Evolutionary conservation across 768 basidiomycete species (phyloP).

Genomic region (Polyporus arcularius): DNA sequence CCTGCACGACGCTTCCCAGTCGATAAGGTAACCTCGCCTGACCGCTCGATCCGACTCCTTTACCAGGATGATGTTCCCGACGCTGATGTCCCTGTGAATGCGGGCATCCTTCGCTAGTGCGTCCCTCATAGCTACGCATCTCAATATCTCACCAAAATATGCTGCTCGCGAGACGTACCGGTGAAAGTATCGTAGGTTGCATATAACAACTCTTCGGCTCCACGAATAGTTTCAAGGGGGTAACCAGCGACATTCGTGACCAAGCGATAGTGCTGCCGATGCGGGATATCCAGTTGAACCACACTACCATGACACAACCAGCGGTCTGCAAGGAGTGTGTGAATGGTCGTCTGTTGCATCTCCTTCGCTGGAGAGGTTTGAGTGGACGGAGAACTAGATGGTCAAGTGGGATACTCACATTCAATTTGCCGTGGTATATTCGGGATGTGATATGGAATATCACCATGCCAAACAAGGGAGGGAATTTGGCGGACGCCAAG

Average conservation of each 20-base stretch:
- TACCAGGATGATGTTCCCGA: constrained; percentile 10
- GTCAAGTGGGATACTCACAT: not conserved
- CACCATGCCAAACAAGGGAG: constrained; percentile 2
- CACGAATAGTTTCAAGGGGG: not conserved
- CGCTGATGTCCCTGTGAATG: constrained; percentile 12
- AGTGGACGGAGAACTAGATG: constrained; percentile 11
- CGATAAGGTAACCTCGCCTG: constrained; percentile 7
- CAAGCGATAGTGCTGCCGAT: constrained; percentile 10
- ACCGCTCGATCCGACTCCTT: not conserved
- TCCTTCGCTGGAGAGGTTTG: constrained; percentile 14
- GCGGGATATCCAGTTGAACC: not conserved
- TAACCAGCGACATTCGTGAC: constrained; percentile 3
- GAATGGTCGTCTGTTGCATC: not conserved
- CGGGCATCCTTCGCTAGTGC: constrained; percentile 4
- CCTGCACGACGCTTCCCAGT: constrained; percentile 10
- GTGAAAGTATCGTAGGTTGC: constrained; percentile 2
- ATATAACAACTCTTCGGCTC: constrained; percentile 12
- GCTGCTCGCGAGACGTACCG: not conserved
- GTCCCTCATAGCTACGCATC: not conserved
- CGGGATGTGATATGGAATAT: not conserved
- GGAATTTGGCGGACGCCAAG: constrained; percentile 6
- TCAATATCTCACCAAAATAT: not conserved
- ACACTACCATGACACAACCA: not conserved
- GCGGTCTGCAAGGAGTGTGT: not conserved
- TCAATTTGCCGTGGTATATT: not conserved